These are phyloP conservation scores for Moesziomyces globuligerus DNA, from an alignment of 1,284 basidiomycete species.

Conservation along the genomic window DNA sequence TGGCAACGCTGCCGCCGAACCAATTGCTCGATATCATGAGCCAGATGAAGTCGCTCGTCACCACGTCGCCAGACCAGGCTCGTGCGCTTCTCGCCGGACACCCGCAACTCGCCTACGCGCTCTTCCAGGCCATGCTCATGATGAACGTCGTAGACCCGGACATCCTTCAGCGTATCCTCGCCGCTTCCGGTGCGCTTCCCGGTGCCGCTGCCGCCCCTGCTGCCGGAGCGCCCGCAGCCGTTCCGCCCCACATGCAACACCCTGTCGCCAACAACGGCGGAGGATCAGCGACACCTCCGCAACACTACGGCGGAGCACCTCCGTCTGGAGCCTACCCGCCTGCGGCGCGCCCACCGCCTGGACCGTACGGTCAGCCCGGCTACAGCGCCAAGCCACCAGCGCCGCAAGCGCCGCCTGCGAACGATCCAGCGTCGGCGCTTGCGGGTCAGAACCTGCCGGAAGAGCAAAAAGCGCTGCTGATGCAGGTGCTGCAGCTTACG, in stretches of 20 bases:
- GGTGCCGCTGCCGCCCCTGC: slow-evolving; percentile 9
- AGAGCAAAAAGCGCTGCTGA: slow-evolving; percentile 58
- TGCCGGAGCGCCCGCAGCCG: slow-evolving; percentile 9
- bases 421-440: slow-evolving; percentile 44
- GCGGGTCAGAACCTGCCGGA: slow-evolving; percentile 53
- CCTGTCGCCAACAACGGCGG: slow-evolving; percentile 8
- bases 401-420: slow-evolving; percentile 25
- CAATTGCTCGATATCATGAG: slow-evolving; percentile 94
- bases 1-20: slow-evolving; percentile 83
- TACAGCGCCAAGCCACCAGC: slow-evolving; percentile 15
- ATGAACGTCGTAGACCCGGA: slow-evolving; percentile 93
- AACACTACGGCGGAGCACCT: slow-evolving; percentile 27
- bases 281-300: slow-evolving; percentile 43
- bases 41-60: slow-evolving; percentile 96
- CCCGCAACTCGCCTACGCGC: slow-evolving; percentile 93
- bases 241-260: slow-evolving; percentile 42
- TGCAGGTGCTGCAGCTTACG: slow-evolving; percentile 84
- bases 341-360: slow-evolving; percentile 24
- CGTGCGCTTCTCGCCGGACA: slow-evolving; percentile 80
- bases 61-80: slow-evolving; percentile 90
- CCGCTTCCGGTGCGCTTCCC: slow-evolving; percentile 36
- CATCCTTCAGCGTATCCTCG: slow-evolving; percentile 75
- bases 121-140: slow-evolving; percentile 93
- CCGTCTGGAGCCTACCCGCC: slow-evolving; percentile 13
- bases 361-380: slow-evolving; percentile 25